Conservation (phyloP, 2,329 filamentous ascomycete species). For the Fusarium lateritium region DNA sequence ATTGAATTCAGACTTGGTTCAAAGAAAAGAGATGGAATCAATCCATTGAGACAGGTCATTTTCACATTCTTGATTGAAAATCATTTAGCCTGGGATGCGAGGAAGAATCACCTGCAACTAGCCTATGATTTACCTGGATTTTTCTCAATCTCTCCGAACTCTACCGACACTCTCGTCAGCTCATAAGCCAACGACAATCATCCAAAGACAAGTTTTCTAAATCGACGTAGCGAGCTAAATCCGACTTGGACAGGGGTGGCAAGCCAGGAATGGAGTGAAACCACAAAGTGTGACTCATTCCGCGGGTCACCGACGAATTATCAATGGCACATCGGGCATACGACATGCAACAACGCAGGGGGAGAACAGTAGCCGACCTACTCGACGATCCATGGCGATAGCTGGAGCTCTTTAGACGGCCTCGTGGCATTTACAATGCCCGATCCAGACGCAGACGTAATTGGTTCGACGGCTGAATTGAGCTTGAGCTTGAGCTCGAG, state of each 20-base stretch:
- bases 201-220: conserved; percentile 38
- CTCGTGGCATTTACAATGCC: conserved; percentile 33
- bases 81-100: conserved; percentile 14
- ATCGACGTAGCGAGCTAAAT: conserved; percentile 42
- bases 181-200: conserved; percentile 34
- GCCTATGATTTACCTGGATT: neutral
- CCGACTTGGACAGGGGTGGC: conserved; percentile 42
- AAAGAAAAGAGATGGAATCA: conserved; percentile 8
- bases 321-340: conserved; percentile 37
- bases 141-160: neutral
- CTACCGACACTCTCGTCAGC: conserved; percentile 21
- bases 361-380: conserved; percentile 10
- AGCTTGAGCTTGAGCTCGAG: conserved; percentile 21
- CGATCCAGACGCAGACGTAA: conserved; percentile 10
- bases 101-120: conserved; percentile 11
- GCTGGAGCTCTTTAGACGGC: conserved; percentile 14
- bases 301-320: conserved; percentile 44
- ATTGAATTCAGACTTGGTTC: conserved; percentile 19
- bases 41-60: conserved; percentile 38
- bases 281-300: conserved; percentile 50
- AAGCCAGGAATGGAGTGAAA: conserved; percentile 50
- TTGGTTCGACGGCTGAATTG: conserved; percentile 28
- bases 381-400: conserved; percentile 26
- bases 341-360: conserved; percentile 40
- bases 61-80: conserved; percentile 1